These are phyloP conservation scores for Kazachstania africana DNA, from an alignment of 805 yeast species.

Conservation along the genomic window DNA sequence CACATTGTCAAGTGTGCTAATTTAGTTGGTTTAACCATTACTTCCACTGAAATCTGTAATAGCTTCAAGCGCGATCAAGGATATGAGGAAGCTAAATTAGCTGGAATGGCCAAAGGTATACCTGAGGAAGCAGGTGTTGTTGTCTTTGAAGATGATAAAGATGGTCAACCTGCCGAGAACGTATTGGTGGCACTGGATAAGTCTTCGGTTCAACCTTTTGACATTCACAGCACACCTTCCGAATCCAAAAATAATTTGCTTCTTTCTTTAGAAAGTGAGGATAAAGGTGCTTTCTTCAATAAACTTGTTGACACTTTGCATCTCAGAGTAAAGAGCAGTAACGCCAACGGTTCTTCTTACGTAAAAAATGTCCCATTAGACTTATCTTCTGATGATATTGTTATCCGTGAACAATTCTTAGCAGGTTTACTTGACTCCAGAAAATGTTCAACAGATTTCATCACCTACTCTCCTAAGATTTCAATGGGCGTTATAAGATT, in stretches of 20 bases:
- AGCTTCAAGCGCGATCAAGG: not conserved
- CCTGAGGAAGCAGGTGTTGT: conserved; percentile 1
- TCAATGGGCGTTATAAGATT: conserved; percentile 24
- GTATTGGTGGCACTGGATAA: conserved; percentile 1
- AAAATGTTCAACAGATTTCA: conserved; percentile 2
- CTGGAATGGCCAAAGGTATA: not conserved
- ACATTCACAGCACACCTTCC: not conserved
- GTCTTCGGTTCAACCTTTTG: not conserved
- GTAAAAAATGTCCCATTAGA: conserved; percentile 23
- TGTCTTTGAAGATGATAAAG: conserved; percentile 1
- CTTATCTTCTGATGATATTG: conserved; percentile 24
- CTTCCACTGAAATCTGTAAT: conserved; percentile 1
- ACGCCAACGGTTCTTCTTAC: not conserved
- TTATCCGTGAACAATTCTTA: conserved; percentile 31
- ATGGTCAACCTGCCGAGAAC: conserved; percentile 1
- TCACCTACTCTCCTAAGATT: conserved; percentile 16
- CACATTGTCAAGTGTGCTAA: conserved; percentile 11
- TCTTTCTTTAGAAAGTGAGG: not conserved
- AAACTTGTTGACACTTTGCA: conserved; percentile 8
- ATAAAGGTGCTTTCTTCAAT: conserved; percentile 11
- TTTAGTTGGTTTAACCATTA: conserved; percentile 1
- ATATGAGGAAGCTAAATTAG: not conserved
- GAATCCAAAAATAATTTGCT: not conserved
- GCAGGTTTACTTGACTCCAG: conserved; percentile 33
- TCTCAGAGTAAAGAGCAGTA: not conserved